Conservation (phyloP, 345 rosid species). For the Orychophragmus violaceus region DNA sequence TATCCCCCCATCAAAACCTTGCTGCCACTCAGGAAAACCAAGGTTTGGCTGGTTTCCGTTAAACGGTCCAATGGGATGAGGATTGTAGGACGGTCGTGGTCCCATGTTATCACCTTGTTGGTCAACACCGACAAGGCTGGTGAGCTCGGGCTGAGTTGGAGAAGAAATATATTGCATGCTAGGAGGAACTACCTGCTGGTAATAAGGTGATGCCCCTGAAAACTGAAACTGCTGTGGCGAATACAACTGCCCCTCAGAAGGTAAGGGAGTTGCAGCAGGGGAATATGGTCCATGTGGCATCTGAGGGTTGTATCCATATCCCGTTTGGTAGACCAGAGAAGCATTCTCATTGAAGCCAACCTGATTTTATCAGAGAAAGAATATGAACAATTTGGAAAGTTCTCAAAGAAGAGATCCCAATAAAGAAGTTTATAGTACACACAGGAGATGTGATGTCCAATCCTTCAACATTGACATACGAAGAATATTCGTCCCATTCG, state of each 20-base stretch:
- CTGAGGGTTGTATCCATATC: constrained; percentile 76
- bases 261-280: constrained; percentile 74
- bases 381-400: background rate
- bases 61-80: constrained; percentile 63
- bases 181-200: constrained; percentile 67
- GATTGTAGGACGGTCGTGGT: constrained; percentile 62
- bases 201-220: constrained; percentile 57
- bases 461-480: constrained; percentile 62
- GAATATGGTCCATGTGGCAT: constrained; percentile 89
- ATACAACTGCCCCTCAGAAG: constrained; percentile 64
- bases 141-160: constrained; percentile 60
- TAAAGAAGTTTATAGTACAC: constrained; percentile 30
- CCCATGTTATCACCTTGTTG: constrained; percentile 72
- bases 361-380: constrained; percentile 33
- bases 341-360: constrained; percentile 73
- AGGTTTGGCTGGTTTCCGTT: constrained; percentile 54
- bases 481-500: constrained; percentile 76
- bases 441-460: constrained; percentile 70
- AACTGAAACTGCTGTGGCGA: constrained; percentile 71
- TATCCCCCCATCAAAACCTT: constrained; percentile 73
- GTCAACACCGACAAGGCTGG: constrained; percentile 46
- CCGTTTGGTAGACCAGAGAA: constrained; percentile 67
- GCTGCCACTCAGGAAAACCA: constrained; percentile 65
- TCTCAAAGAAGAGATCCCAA: background rate
- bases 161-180: constrained; percentile 66